Evolutionary conservation across 2,329 filamentous ascomycete genomes (phyloP).

Genomic region (Pestalotiopsis sp.): DNA sequence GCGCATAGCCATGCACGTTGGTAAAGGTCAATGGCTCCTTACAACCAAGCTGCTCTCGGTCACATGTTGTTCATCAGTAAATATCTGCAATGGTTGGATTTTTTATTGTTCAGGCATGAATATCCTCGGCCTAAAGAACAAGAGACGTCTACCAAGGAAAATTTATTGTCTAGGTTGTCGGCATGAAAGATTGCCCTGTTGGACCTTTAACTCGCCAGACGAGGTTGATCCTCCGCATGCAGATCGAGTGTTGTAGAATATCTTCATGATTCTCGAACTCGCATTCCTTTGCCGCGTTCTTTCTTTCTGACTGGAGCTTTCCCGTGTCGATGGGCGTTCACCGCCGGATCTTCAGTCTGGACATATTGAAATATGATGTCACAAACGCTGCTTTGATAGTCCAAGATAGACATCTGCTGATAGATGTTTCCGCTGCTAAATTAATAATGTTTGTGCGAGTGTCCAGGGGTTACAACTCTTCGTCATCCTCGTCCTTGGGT

Average conservation of each 20-base stretch:
- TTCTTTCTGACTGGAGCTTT: no score
- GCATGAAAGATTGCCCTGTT: not conserved
- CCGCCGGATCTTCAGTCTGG: not conserved
- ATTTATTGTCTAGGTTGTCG: not conserved
- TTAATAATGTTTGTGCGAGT: not conserved
- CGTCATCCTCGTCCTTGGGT: slow-evolving; percentile 29
- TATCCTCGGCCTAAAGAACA: not conserved
- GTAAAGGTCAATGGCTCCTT: no score
- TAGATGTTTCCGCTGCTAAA: not conserved
- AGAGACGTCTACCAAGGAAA: not conserved
- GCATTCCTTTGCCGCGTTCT: no score
- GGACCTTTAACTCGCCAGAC: not conserved
- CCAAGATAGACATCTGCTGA: not conserved
- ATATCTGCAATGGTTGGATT: not conserved
- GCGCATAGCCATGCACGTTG: no score
- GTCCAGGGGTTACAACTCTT: slow-evolving; percentile 28
- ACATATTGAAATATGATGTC: not conserved
- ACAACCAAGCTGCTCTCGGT: not conserved
- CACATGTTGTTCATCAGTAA: not conserved
- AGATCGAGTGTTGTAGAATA: not conserved
- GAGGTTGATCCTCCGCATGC: not conserved
- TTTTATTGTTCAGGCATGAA: not conserved
- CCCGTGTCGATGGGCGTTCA: no score
- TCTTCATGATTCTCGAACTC: no score
- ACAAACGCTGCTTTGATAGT: not conserved